phyloP scores from a whole-genome alignment of 371 early-diverging fungal genomes.

The Blakeslea trispora region DNA sequence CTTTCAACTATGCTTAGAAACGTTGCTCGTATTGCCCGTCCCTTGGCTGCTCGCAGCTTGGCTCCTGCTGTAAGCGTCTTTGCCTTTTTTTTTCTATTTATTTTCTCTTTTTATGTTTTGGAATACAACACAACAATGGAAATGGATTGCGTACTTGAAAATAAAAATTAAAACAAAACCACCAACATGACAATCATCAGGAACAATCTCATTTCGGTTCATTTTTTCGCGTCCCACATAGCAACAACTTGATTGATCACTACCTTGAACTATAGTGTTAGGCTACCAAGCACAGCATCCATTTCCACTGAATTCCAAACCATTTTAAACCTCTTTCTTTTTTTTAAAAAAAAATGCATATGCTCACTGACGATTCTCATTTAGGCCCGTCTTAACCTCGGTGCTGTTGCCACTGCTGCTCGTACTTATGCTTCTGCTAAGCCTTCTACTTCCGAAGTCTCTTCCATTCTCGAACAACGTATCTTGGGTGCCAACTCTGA shows the following conservation, averaged over 20 bases:
- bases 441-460: slow-evolving; percentile 81
- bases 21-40: slow-evolving; percentile 56
- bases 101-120: not conserved
- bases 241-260: too few species aligned
- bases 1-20: slow-evolving; percentile 50
- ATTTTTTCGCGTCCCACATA: too few species aligned
- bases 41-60: slow-evolving; percentile 46
- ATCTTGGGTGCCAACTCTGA: slow-evolving; percentile 81
- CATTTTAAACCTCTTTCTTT: too few species aligned
- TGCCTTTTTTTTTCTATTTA: slow-evolving; percentile 1
- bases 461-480: slow-evolving; percentile 90
- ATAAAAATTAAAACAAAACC: too few species aligned
- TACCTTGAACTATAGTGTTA: too few species aligned
- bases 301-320: too few species aligned
- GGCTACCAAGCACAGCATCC: too few species aligned
- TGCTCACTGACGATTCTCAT: not conserved
- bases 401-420: slow-evolving; percentile 54
- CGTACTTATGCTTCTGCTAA: slow-evolving; percentile 62
- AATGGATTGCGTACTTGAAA: too few species aligned
- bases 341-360: not conserved
- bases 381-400: slow-evolving; percentile 57
- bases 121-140: too few species aligned
- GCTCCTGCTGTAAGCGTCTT: slow-evolving; percentile 49
- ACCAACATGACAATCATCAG: too few species aligned
- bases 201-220: too few species aligned